Percentiles rank a stretch among this genome's conserved stretches.
phyloP scores from a whole-genome alignment of 257 asterid genomes.

The Ophiorrhiza pumila region DNA sequence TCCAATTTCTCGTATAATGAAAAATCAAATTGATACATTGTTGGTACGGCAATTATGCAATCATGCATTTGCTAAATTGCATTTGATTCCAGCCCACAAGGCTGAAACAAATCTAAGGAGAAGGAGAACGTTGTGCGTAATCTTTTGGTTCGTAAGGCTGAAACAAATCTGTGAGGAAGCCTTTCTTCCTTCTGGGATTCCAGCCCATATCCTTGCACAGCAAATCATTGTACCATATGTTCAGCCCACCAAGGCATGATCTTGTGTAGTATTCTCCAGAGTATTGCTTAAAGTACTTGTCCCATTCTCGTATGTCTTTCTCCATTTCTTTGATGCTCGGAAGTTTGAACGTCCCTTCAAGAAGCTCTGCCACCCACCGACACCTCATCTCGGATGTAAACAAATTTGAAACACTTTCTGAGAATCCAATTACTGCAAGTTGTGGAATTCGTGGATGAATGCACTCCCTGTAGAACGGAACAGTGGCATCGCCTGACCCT shows the following conservation, averaged over 20 bases:
- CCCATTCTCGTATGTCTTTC: slow-evolving; percentile 36
- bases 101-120: no score
- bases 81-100: no score
- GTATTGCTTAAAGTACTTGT: slow-evolving; percentile 33
- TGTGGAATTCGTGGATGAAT: slow-evolving; percentile 50
- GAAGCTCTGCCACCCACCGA: slow-evolving; percentile 42
- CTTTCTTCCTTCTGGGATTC: slow-evolving; percentile 40
- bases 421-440: slow-evolving; percentile 46
- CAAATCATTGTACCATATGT: slow-evolving; percentile 51
- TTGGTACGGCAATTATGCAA: no score
- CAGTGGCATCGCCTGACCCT: slow-evolving; percentile 19
- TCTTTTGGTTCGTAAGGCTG: slow-evolving; percentile 50
- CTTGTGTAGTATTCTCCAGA: slow-evolving; percentile 30
- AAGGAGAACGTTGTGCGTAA: slow-evolving; percentile 22
- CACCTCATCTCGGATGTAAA: slow-evolving; percentile 45
- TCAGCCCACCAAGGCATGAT: slow-evolving; percentile 34
- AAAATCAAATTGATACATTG: no score
- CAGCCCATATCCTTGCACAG: slow-evolving; percentile 54
- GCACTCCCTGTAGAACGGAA: slow-evolving; percentile 49
- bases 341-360: slow-evolving; percentile 41
- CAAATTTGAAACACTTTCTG: slow-evolving; percentile 43
- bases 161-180: slow-evolving; percentile 39
- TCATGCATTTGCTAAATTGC: no score
- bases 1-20: no score
- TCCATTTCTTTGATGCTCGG: slow-evolving; percentile 48